A percentile compares a stretch with the other conserved stretches of the same genome.
These are phyloP conservation scores for Elasticomyces elasticus DNA, from an alignment of 495 filamentous ascomycete species.

Conservation along the genomic window DNA sequence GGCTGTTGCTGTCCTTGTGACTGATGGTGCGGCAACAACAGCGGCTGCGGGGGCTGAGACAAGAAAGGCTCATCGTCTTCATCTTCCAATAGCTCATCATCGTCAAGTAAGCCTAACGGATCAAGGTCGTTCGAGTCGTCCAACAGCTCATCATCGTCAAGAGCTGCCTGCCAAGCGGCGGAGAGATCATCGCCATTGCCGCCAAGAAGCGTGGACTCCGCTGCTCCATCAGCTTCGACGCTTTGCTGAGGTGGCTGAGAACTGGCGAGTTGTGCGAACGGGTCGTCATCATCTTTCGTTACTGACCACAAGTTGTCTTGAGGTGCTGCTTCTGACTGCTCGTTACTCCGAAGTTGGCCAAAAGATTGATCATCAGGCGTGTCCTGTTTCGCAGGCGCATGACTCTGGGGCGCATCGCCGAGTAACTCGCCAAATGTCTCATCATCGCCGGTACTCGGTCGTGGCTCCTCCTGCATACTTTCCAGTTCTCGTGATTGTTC, in stretches of 20 bases:
- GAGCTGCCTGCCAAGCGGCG: slow-evolving; percentile 72
- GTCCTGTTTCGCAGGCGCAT: background rate
- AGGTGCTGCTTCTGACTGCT: background rate
- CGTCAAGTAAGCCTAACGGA: slow-evolving; percentile 53
- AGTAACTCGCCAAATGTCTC: slow-evolving; percentile 20
- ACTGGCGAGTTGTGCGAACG: too few species aligned
- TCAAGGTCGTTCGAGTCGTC: slow-evolving; percentile 48
- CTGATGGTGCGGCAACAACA: background rate
- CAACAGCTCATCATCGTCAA: slow-evolving; percentile 70
- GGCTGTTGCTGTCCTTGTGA: slow-evolving; percentile 2
- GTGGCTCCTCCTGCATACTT: background rate
- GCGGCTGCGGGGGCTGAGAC: background rate
- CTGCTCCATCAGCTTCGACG: background rate
- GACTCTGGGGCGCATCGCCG: background rate
- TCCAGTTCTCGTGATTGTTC: background rate
- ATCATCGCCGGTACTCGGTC: slow-evolving; percentile 13
- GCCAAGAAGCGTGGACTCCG: background rate
- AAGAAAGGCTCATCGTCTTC: slow-evolving; percentile 26
- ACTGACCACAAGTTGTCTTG: background rate
- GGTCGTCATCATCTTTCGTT: background rate
- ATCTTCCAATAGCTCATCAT: slow-evolving; percentile 63
- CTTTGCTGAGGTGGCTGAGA: too few species aligned
- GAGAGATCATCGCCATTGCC: slow-evolving; percentile 46
- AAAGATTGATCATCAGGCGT: slow-evolving; percentile 11
- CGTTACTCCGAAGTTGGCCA: slow-evolving; percentile 1